Percentiles rank a stretch among this genome's conserved stretches.
phyloP scores from a whole-genome alignment of 1,139 yeast species.

The Pichia terricola region DNA sequence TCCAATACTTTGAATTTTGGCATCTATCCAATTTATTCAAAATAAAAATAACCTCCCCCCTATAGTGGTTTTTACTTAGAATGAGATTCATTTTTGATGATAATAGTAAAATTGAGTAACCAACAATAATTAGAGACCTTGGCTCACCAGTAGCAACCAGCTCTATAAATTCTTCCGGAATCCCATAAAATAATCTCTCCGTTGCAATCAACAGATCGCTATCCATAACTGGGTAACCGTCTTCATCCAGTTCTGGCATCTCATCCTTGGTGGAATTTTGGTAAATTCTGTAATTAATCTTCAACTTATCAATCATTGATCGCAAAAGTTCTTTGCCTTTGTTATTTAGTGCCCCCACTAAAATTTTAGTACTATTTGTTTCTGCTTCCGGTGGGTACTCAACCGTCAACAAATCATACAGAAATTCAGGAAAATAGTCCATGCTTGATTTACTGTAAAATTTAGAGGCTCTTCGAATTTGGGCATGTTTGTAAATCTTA shows the following conservation, averaged over 20 bases:
- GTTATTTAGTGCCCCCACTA: neutral
- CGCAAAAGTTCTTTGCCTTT: neutral
- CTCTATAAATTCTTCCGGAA: constrained; percentile 16
- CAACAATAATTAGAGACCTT: constrained; percentile 22
- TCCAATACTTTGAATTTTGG: constrained; percentile 16
- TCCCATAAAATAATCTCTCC: constrained; percentile 17
- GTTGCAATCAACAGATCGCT: constrained; percentile 19
- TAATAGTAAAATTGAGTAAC: constrained; percentile 18
- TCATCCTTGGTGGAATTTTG: neutral
- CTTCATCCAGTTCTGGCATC: neutral
- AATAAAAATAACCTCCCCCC: constrained; percentile 7
- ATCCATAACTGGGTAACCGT: constrained; percentile 6
- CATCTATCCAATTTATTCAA: constrained; percentile 11
- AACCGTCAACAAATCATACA: constrained; percentile 16
- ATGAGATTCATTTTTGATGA: constrained; percentile 11
- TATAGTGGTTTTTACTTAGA: constrained; percentile 14
- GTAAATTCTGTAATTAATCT: neutral
- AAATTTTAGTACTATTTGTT: neutral
- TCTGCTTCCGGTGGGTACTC: constrained; percentile 8
- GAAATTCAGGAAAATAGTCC: constrained; percentile 19
- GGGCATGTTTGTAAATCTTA: constrained; percentile 1
- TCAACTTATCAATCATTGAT: neutral
- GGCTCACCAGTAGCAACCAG: constrained; percentile 20
- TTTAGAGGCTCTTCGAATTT: neutral
- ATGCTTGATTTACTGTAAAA: neutral